Conservation (phyloP, 345 rosid species). For the Gossypium herbaceum region DNA sequence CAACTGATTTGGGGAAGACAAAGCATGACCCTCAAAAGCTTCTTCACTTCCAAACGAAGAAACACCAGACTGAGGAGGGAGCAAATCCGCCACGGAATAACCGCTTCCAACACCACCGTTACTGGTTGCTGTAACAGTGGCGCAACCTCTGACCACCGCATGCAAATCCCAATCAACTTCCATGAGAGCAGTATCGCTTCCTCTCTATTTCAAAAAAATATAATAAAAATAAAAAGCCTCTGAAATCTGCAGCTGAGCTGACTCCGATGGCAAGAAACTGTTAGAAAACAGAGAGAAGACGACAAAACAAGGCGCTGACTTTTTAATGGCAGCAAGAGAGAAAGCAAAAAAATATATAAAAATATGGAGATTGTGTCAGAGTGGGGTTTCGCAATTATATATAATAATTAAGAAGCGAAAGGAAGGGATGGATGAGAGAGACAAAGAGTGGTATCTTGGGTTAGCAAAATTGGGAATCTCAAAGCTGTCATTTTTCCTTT, state of each 20-base stretch:
- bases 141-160: conserved; percentile 86
- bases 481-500: conserved; percentile 34
- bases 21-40: conserved; percentile 13
- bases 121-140: conserved; percentile 32
- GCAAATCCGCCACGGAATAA: conserved; percentile 24
- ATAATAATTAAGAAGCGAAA: not conserved
- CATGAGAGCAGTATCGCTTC: conserved; percentile 23
- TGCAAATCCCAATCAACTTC: conserved; percentile 96
- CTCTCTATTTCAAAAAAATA: not conserved
- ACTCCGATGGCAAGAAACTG: conserved; percentile 22
- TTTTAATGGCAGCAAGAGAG: conserved; percentile 27
- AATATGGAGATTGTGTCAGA: conserved; percentile 20
- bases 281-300: conserved; percentile 28
- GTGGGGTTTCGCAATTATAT: conserved; percentile 24
- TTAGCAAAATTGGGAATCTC: conserved; percentile 46
- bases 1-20: conserved; percentile 28
- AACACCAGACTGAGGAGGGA: conserved; percentile 19
- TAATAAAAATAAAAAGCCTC: conserved; percentile 22
- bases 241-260: conserved; percentile 16
- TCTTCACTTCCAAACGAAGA: conserved; percentile 19
- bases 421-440: conserved; percentile 21
- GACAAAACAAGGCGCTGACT: conserved; percentile 86
- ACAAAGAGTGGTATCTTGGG: conserved; percentile 13
- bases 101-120: conserved; percentile 15
- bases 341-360: not conserved